Evolutionary conservation across 345 rosid genomes (phyloP), one percentile per base, ranked within the genome.

Genomic region (Atalantia buxifolia): DNA sequence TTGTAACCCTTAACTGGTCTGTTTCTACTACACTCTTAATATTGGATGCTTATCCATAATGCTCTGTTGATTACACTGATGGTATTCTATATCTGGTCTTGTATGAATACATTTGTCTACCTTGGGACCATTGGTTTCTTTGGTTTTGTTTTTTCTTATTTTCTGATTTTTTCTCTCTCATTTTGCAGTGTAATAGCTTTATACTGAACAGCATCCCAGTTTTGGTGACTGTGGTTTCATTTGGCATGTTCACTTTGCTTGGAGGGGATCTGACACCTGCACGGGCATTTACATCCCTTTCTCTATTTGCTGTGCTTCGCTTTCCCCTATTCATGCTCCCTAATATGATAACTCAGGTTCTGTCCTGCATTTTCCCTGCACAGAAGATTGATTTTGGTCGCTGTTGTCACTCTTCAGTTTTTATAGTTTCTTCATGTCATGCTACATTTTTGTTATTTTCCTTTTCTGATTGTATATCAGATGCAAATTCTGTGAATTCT

Each of bases 181-280:
- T 78, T 80, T 76, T 83, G 90, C 97, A 96, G 99, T 84, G 77
- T 40, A 96, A 96, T 80, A 72, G 87, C 83, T 96, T 96, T 82
- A 79, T 96, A 69, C 88, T 96, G 72, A 96, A 94, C 86, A 90
- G 97, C 88, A 82, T 90, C 79, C 98, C 99, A 25, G 99, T 96
- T 75, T 72, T 92, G 82, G 98, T 94, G 83, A 94, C 98, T 73
- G 98, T 92, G 79, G 80, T 86, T 76, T 94, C 99, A 71, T 96
- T 96, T 86, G 98, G 98, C 68, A 72, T 94, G 87, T 96, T 91
- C 89, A 90, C 99, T 72, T 82, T 96, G 85, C 98, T 96, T 80
- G 99, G 99, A 73, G 99, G 99, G 79, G 87, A 96, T 86, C 86
- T 96, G 84, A 96, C 99, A 84, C 99, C 99, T 82, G 92, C 99